phyloP scores from a whole-genome alignment of 225 moss, liverwort and hornwort genomes.

The Takakia lepidozioides region DNA sequence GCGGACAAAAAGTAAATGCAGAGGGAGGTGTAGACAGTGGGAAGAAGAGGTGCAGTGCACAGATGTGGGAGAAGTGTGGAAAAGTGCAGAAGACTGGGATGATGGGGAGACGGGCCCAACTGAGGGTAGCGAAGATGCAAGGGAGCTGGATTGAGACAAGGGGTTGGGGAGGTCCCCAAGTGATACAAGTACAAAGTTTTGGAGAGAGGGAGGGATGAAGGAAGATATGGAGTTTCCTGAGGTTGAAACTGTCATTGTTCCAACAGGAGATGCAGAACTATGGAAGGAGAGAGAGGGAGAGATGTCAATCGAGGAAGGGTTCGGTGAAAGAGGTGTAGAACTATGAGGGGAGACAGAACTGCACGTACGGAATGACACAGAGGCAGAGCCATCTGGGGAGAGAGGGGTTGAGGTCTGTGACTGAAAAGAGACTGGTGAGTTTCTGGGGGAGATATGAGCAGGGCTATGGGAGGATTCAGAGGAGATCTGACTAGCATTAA shows the following conservation, averaged over 20 bases:
- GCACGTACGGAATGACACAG: neutral
- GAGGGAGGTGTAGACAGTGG: neutral
- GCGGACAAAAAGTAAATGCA: neutral
- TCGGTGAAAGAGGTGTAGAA: neutral
- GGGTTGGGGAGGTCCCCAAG: too few species aligned
- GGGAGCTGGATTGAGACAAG: too few species aligned
- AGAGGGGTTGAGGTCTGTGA: neutral
- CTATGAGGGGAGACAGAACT: neutral
- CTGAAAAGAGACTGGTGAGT: neutral
- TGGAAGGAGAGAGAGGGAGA: slow-evolving; percentile 1
- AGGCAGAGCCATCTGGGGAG: neutral
- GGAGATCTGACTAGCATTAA: too few species aligned
- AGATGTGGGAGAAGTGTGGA: neutral
- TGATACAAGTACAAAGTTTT: too few species aligned
- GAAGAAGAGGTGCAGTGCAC: neutral
- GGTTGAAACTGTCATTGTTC: too few species aligned
- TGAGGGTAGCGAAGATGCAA: too few species aligned
- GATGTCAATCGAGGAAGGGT: neutral
- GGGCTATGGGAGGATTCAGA: neutral
- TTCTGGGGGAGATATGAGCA: neutral
- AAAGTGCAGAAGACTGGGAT: neutral
- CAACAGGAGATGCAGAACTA: too few species aligned
- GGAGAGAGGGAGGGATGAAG: too few species aligned
- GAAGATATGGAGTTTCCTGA: too few species aligned
- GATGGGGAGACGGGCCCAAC: too few species aligned